A percentile compares a stretch with the other conserved stretches of the same genome.
These are phyloP conservation scores for Lactarius trivialis DNA, from an alignment of 768 basidiomycete genomes.

Conservation along the genomic window DNA sequence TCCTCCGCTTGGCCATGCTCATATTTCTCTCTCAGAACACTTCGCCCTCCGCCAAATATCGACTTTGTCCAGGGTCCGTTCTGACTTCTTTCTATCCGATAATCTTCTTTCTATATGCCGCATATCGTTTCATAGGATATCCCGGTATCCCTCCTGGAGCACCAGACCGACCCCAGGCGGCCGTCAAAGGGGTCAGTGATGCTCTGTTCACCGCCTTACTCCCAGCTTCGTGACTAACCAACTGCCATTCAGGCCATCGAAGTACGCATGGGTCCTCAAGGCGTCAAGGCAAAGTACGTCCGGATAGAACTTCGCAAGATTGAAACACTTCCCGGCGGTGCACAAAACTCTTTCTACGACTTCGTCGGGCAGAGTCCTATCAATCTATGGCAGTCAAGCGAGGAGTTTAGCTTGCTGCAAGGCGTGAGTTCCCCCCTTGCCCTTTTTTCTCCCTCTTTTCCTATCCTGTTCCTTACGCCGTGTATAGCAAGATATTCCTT, in stretches of 20 bases:
- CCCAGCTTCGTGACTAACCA: conserved; percentile 8
- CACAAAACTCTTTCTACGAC: conserved; percentile 68
- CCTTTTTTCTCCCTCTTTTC: conserved; percentile 3
- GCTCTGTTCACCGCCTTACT: conserved; percentile 3
- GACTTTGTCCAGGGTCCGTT: conserved; percentile 69
- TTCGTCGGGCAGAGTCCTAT: conserved; percentile 77
- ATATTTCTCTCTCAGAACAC: conserved; percentile 46
- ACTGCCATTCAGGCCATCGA: conserved; percentile 65
- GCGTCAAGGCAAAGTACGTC: conserved; percentile 89
- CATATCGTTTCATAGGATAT: conserved; percentile 47
- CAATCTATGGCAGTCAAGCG: conserved; percentile 74
- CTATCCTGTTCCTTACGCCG: background rate
- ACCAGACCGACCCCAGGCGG: conserved; percentile 71
- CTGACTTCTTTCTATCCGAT: background rate
- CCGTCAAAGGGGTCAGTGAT: conserved; percentile 70
- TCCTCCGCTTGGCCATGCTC: background rate
- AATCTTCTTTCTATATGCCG: background rate
- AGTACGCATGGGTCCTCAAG: conserved; percentile 64
- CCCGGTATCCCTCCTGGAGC: conserved; percentile 82
- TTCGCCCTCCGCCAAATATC: conserved; percentile 83
- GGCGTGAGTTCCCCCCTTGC: conserved; percentile 42
- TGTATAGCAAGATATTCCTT: conserved; percentile 76
- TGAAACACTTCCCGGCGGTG: conserved; percentile 70
- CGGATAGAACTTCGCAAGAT: conserved; percentile 87
- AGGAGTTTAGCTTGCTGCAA: conserved; percentile 62